These are phyloP conservation scores for Zopfochytrium polystomum DNA, from an alignment of 371 early-diverging fungal genomes.

Conservation along the genomic window DNA sequence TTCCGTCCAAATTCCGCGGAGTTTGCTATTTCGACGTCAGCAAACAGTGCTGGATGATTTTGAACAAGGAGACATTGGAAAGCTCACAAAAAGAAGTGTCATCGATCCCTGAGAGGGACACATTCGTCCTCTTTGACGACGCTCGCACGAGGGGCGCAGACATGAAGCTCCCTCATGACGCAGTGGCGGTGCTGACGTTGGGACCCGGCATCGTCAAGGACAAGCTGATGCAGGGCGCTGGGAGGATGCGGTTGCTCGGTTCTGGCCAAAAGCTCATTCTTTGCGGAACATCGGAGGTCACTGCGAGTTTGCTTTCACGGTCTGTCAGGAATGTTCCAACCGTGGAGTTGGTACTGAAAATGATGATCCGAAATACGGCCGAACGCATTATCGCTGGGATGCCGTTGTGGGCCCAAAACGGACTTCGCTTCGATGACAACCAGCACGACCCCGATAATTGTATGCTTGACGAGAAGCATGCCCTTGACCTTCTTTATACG, in stretches of 20 bases:
- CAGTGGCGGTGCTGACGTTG: conserved; percentile 14
- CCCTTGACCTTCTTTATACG: conserved; percentile 5
- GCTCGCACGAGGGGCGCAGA: conserved; percentile 18
- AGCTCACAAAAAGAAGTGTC: not conserved
- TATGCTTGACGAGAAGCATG: conserved; percentile 12
- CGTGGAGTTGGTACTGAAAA: conserved; percentile 2
- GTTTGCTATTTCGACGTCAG: conserved; percentile 12
- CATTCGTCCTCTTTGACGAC: conserved; percentile 21
- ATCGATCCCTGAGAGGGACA: conserved; percentile 11
- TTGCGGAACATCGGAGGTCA: conserved; percentile 4
- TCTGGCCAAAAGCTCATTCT: conserved; percentile 1
- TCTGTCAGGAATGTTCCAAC: not conserved
- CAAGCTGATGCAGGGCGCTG: conserved; percentile 22
- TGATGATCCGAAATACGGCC: conserved; percentile 12
- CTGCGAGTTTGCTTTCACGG: not conserved
- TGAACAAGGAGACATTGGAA: not conserved
- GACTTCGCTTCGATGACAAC: conserved; percentile 4
- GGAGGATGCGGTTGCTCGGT: conserved; percentile 15
- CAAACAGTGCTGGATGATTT: conserved; percentile 4
- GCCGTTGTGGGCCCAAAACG: conserved; percentile 13
- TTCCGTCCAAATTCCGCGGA: not conserved
- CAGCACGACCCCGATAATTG: not conserved
- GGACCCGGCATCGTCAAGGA: conserved; percentile 11
- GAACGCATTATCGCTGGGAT: conserved; percentile 1
- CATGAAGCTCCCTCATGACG: conserved; percentile 10